Percentiles rank a stretch among this genome's conserved stretches.
phyloP scores from a whole-genome alignment of 2,329 filamentous ascomycete genomes.

The Myriangium duriaei region DNA sequence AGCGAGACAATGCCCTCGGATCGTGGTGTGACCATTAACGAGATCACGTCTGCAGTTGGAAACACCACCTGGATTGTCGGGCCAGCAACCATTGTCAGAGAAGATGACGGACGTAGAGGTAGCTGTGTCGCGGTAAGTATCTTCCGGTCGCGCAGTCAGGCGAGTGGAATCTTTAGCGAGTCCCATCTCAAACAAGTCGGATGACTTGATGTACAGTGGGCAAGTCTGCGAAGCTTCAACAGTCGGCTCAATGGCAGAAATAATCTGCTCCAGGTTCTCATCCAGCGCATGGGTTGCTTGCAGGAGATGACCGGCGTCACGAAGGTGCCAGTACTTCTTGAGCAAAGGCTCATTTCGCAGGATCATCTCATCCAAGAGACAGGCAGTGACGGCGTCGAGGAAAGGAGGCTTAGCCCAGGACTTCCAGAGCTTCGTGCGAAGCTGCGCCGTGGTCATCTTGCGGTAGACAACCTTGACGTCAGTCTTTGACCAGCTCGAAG shows the following conservation, averaged over 20 bases:
- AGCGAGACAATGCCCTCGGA: slow-evolving; percentile 43
- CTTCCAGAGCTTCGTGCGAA: slow-evolving; percentile 12
- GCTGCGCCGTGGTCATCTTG: slow-evolving; percentile 9
- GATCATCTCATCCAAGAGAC: slow-evolving; percentile 13
- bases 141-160: slow-evolving; percentile 28
- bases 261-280: slow-evolving; percentile 12
- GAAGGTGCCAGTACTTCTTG: slow-evolving; percentile 34
- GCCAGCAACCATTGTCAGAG: slow-evolving; percentile 41
- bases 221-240: slow-evolving; percentile 13
- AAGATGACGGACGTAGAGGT: slow-evolving; percentile 40
- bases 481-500: slow-evolving; percentile 4
- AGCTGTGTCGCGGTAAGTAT: slow-evolving; percentile 32
- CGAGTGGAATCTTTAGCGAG: slow-evolving; percentile 31
- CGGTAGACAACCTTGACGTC: slow-evolving; percentile 11
- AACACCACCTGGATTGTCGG: slow-evolving; percentile 41
- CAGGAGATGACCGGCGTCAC: slow-evolving; percentile 32
- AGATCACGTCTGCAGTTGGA: slow-evolving; percentile 44
- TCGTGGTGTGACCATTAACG: slow-evolving; percentile 41
- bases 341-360: slow-evolving; percentile 25
- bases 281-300: slow-evolving; percentile 18
- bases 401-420: slow-evolving; percentile 11
- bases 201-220: slow-evolving; percentile 26
- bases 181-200: slow-evolving; percentile 32
- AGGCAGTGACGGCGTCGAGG: slow-evolving; percentile 12
- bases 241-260: slow-evolving; percentile 13